Evolutionary conservation across 2,329 filamentous ascomycete genomes (phyloP).

Genomic region (Neonectria ditissima): DNA sequence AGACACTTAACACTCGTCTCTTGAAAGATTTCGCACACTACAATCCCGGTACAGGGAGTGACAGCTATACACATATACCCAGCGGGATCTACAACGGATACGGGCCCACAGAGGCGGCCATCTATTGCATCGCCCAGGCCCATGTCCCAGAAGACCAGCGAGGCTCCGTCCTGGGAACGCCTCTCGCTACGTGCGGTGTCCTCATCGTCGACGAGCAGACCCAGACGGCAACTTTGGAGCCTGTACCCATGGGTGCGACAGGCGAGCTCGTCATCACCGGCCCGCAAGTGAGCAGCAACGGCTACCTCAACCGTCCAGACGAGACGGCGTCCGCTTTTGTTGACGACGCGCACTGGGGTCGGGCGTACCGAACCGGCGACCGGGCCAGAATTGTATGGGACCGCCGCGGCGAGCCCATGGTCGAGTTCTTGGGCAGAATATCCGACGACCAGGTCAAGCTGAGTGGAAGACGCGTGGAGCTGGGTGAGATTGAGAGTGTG

Average conservation of each 20-base stretch:
- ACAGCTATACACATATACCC: constrained; percentile 42
- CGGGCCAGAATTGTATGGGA: constrained; percentile 56
- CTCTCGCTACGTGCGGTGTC: constrained; percentile 50
- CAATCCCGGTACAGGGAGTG: not conserved
- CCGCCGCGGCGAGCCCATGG: constrained; percentile 69
- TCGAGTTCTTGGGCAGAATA: constrained; percentile 68
- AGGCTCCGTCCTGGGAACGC: constrained; percentile 52
- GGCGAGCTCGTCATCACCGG: constrained; percentile 87
- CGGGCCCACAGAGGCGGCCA: constrained; percentile 45
- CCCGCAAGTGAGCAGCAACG: constrained; percentile 72
- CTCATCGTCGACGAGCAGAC: constrained; percentile 48
- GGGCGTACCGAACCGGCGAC: not conserved
- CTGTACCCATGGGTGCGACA: constrained; percentile 74
- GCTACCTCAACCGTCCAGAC: constrained; percentile 73
- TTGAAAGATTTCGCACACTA: not conserved
- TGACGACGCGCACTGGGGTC: not conserved
- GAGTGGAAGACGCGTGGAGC: constrained; percentile 78
- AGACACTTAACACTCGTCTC: not conserved
- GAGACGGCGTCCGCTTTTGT: constrained; percentile 65
- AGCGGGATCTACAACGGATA: constrained; percentile 42
- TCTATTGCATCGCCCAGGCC: constrained; percentile 38
- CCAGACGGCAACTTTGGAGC: constrained; percentile 35
- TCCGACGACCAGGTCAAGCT: constrained; percentile 80
- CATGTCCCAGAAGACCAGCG: constrained; percentile 37
- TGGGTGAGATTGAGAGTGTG: constrained; percentile 73